A percentile compares a stretch with the other conserved stretches of the same genome.
Evolutionary conservation across 495 filamentous ascomycete species (phyloP).

Genomic region (Astrocystis sublimbata): DNA sequence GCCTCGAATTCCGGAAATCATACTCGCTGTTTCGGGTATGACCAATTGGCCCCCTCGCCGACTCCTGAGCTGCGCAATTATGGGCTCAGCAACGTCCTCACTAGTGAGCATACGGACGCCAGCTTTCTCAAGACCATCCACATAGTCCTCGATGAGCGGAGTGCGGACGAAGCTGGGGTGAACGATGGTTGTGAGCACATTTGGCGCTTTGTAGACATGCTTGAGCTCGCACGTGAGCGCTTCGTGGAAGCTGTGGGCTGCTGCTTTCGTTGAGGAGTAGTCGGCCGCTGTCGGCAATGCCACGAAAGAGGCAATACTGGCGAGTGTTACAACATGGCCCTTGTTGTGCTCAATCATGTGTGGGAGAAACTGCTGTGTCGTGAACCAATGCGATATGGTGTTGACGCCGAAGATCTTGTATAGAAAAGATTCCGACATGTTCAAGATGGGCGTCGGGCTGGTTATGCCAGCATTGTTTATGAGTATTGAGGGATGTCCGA

Average conservation of each 20-base stretch:
- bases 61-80: constrained; percentile 23
- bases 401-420: constrained; percentile 60
- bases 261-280: constrained; percentile 60
- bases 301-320: constrained; percentile 58
- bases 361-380: constrained; percentile 62
- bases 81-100: constrained; percentile 18
- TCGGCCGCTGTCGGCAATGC: constrained; percentile 51
- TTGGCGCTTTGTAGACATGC: constrained; percentile 16
- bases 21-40: background rate
- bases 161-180: constrained; percentile 22
- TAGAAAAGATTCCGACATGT: constrained; percentile 47
- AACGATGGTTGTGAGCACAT: constrained; percentile 20
- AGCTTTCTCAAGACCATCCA: background rate
- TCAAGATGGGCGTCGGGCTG: constrained; percentile 48
- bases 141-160: constrained; percentile 15
- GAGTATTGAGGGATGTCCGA: constrained; percentile 55
- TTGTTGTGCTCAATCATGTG: constrained; percentile 61
- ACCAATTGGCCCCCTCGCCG: constrained; percentile 12
- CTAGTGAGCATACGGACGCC: constrained; percentile 18
- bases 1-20: constrained; percentile 4
- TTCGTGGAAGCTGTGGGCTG: constrained; percentile 57
- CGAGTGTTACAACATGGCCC: constrained; percentile 59
- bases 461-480: constrained; percentile 65
- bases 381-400: constrained; percentile 59
- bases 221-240: constrained; percentile 21